phyloP scores from a whole-genome alignment of 257 asterid species.

The Solanum chiquidenum region DNA sequence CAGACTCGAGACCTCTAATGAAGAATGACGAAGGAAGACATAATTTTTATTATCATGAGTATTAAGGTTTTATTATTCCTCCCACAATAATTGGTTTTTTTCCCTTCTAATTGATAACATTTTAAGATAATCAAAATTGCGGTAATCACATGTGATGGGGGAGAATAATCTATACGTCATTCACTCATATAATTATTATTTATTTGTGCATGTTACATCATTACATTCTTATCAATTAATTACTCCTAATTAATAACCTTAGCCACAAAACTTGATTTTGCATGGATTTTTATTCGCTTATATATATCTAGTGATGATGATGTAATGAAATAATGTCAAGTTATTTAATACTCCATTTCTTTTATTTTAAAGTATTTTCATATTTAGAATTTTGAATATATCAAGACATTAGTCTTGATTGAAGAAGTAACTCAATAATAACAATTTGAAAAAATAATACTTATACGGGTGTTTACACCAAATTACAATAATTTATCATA shows the following conservation, averaged over 20 bases:
- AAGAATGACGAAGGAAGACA: not conserved
- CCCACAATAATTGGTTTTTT: not conserved
- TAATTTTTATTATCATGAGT: not conserved
- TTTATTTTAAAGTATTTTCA: not conserved
- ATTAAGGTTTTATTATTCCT: slow-evolving; percentile 13
- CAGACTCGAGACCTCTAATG: not conserved
- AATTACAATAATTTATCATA: not conserved
- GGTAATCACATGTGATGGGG: not conserved
- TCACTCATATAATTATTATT: not conserved
- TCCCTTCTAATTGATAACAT: not conserved
- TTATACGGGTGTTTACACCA: not conserved
- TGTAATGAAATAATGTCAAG: not conserved
- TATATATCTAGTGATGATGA: not conserved
- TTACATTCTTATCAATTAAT: not conserved
- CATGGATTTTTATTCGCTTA: not conserved
- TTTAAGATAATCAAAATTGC: not conserved
- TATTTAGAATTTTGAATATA: not conserved
- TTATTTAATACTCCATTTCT: not conserved
- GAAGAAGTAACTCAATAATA: not conserved
- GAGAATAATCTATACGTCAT: not conserved
- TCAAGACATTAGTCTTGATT: not conserved
- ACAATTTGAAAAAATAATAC: not conserved
- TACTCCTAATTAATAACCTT: not conserved
- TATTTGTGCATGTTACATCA: not conserved
- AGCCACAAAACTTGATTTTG: not conserved